Base-by-base conservation (phyloP, 306 rosid species). In the Vigna mungo region DNA sequence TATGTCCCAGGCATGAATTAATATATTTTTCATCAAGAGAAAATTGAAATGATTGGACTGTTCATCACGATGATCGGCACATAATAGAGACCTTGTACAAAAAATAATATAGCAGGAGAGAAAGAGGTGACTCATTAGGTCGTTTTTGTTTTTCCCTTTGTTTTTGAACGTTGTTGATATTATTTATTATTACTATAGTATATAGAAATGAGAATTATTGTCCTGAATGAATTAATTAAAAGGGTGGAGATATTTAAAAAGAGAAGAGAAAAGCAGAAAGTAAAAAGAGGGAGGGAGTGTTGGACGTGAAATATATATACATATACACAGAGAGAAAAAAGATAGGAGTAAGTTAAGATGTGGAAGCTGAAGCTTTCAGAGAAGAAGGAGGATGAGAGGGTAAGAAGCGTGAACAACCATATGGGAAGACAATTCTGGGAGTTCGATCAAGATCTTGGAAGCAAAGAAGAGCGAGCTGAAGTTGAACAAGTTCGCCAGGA, bases 401-500 rank as follows among this genome's bases (percentile, higher is more conserved):
- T 85, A 4, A 77, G 68, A 36, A 90, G 96, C 39, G 78, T 79
- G 62, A 88, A 87, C 51, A 52, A 86, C 25, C 89, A 90, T 49
- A 12, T 86, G 17, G 97, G 96, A 49, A 86, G 97, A 77, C 94
- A 89, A 36, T 86, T 51, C 16, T 92, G 97, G 97, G 91, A 92
- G 77, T 92, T 87, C 4, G 91, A 92, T 51, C 78, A 84, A 0
- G 48, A 83, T 14, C 82, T 78, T 5, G 86, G 88, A 59, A 81
- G 80, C 1, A 16, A 72, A 3, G 77, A 85, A 68, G 89, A 85
- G 34, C 66, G 78, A 36, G 85, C 78, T 77, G 82, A 76, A 56
- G 79, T 92, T 3, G 86, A 87, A 37, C 72, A 74, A n/a, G 56
- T 69, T 46, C 87, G 86, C 1, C 64, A 36, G 9, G 41, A 78